These are phyloP conservation scores for Theobroma grandiflorum DNA, from an alignment of 441 rosid genomes.

Conservation along the genomic window DNA sequence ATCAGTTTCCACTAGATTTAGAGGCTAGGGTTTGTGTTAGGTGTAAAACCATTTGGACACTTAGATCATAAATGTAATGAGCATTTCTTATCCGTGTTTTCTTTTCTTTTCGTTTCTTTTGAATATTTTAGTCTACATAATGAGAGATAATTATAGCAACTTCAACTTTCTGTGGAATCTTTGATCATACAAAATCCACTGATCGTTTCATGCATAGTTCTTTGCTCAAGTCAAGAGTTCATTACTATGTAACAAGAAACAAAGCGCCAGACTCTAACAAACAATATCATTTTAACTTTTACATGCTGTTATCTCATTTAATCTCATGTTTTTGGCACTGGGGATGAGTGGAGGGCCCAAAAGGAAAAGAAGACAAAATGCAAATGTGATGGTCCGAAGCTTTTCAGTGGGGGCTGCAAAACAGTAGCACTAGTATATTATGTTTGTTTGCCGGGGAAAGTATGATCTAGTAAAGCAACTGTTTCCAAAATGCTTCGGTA, in stretches of 20 bases:
- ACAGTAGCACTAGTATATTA: not conserved
- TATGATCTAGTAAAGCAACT: not conserved
- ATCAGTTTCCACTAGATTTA: slow-evolving; percentile 8
- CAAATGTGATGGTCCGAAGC: not conserved
- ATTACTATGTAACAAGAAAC: not conserved
- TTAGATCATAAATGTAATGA: not conserved
- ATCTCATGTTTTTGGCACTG: not conserved
- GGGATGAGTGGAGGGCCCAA: not conserved
- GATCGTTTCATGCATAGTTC: not conserved
- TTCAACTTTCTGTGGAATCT: not conserved
- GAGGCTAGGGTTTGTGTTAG: slow-evolving; percentile 1
- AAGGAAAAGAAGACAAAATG: slow-evolving; percentile 17
- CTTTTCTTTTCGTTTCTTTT: not conserved
- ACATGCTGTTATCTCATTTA: not conserved
- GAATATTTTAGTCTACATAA: too few species aligned
- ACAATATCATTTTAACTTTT: not conserved
- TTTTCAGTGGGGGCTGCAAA: not conserved
- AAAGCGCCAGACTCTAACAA: not conserved
- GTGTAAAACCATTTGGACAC: slow-evolving; percentile 14
- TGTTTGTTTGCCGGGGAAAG: not conserved
- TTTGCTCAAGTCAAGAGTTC: not conserved
- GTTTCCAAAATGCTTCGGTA: not conserved
- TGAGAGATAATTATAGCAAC: too few species aligned
- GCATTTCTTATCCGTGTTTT: not conserved
- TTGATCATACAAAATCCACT: not conserved